Base-by-base conservation (phyloP, 768 basidiomycete species). In the Suillus sp. region DNA sequence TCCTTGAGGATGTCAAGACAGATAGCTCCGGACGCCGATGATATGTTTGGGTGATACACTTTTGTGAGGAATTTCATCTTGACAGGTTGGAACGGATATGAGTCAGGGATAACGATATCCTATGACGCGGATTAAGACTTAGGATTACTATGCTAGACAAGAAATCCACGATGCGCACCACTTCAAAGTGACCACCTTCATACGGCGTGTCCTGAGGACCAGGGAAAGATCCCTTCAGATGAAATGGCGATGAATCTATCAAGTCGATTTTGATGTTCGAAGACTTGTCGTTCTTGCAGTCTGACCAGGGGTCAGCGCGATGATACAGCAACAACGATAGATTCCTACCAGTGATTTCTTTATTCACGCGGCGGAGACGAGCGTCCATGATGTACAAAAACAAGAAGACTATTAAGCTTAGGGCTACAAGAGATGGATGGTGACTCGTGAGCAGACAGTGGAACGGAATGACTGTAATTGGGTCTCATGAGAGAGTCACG, bases 61-160 rank as follows among this genome's bases (percentile, higher is more conserved):
- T 95, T 95, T 42, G 96, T 99, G 65, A 96, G 88, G 78, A 99
- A 98, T 75, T 95, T 96, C 94, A 98, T 97, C 83, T 98, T 97
- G 60, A 96, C 90, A 0, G 96, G 95, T 72, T 95, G 91, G 75
- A 95, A 93, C 20, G 92, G 93, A 72, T 94, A 94, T 56, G 92
- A 86, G 50, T 95, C 93, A 9, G 95, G 95, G 69, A 98, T 93
- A 22, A 90, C 82, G 67, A 98, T 98, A 72, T 98, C 95, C 93
- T 94, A 70, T 38, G 27, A 40, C 16, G 32, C 25, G 32, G 38
- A 56, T 25, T 59, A 47, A 58, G 48, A 65, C 7, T 48, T 38
- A 22, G n/a, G 60, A 66, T 53, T 7, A n/a, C n/a, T n/a, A n/a
- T 45, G 32, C 59, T 35, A 42, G 27, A 37, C n/a, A 34, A 25